Conservation (phyloP, 1,139 yeast genomes). For the Martiniozyma asiatica region DNA sequence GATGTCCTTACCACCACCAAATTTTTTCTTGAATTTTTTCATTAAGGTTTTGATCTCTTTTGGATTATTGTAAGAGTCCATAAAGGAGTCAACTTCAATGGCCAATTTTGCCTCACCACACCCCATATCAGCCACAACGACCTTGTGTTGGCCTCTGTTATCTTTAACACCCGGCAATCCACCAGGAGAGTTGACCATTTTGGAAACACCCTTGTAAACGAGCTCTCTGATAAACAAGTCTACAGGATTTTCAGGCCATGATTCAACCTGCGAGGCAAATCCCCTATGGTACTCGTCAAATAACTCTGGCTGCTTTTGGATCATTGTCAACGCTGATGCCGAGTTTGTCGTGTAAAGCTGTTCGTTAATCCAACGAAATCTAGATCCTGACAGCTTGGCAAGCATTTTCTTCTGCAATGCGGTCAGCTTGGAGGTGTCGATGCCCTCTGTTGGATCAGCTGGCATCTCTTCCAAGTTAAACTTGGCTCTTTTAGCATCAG, state of each 20-base stretch:
- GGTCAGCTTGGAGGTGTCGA: conserved; percentile 42
- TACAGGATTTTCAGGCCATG: conserved; percentile 98
- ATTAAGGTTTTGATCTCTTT: conserved; percentile 25
- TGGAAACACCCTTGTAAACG: conserved; percentile 40
- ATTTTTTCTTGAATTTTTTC: conserved; percentile 25
- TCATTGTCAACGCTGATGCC: conserved; percentile 58
- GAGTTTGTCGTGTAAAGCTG: conserved; percentile 81
- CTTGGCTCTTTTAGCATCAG: conserved; percentile 3
- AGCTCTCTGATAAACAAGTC: conserved; percentile 72
- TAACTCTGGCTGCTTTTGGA: conserved; percentile 71
- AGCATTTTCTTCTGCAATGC: conserved; percentile 94
- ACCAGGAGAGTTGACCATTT: conserved; percentile 85
- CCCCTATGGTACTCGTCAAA: conserved; percentile 95
- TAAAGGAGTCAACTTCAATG: conserved; percentile 43
- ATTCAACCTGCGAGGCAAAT: conserved; percentile 83
- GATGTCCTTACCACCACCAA: conserved; percentile 15
- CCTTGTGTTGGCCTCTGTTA: conserved; percentile 23
- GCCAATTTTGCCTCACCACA: conserved; percentile 95
- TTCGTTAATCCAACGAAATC: conserved; percentile 97
- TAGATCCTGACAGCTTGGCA: conserved; percentile 85
- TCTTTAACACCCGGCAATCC: conserved; percentile 62
- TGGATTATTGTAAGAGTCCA: conserved; percentile 13
- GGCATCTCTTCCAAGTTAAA: conserved; percentile 10
- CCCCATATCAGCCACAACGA: conserved; percentile 94
- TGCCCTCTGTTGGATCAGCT: conserved; percentile 10